Evolutionary conservation across 495 filamentous ascomycete genomes (phyloP).

Genomic region (Neurospora sp.): DNA sequence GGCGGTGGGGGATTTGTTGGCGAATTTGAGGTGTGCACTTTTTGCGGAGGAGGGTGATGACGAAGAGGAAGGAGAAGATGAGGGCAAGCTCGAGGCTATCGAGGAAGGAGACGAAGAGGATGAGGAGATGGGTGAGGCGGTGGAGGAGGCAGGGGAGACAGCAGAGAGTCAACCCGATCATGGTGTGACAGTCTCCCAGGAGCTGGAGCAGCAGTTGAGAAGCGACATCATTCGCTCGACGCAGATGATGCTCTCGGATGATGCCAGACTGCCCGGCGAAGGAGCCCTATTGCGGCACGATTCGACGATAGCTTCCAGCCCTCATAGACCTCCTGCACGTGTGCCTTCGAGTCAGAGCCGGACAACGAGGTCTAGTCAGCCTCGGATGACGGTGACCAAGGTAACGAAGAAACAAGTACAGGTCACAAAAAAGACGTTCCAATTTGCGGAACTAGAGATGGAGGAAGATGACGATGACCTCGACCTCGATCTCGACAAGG

Average conservation of each 20-base stretch:
- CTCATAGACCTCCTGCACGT: not conserved
- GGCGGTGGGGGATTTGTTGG: conserved; percentile 35
- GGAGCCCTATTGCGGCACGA: not conserved
- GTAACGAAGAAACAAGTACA: not conserved
- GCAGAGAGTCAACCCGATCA: not conserved
- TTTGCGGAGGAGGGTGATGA: conserved; percentile 21
- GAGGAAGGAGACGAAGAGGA: not conserved
- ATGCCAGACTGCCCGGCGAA: not conserved
- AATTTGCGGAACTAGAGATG: not conserved
- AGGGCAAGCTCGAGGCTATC: not conserved
- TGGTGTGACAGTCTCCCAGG: conserved; percentile 29
- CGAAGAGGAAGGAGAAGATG: not conserved
- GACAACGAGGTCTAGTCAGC: not conserved
- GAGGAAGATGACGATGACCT: not conserved
- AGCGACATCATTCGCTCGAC: conserved; percentile 35
- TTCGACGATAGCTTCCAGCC: not conserved
- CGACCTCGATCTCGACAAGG: not conserved
- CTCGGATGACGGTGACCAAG: not conserved
- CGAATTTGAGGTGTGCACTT: conserved; percentile 32
- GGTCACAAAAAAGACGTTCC: not conserved
- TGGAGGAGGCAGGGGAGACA: not conserved
- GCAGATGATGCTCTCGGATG: conserved; percentile 11
- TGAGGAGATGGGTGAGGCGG: conserved; percentile 1
- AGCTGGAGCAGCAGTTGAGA: conserved; percentile 35
- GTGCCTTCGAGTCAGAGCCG: not conserved